Percentiles rank a stretch among this genome's conserved stretches.
These are phyloP conservation scores for Umbelopsis sp. DNA, from an alignment of 371 early-diverging fungal genomes.

Conservation along the genomic window DNA sequence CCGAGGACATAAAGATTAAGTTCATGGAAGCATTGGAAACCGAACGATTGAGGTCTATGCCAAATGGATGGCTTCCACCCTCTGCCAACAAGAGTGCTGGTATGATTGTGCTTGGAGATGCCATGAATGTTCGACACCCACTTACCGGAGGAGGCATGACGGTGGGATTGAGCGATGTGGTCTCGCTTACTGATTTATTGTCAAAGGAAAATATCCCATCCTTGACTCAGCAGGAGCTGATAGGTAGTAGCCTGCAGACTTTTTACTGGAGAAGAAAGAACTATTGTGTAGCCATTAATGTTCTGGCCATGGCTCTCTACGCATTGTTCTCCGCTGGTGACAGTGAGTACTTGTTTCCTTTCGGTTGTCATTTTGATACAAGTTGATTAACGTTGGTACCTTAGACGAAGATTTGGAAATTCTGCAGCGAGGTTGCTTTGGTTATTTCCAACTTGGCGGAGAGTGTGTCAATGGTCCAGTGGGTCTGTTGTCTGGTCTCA, in stretches of 20 bases:
- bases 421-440: constrained; percentile 87
- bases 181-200: constrained; percentile 63
- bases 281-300: constrained; percentile 81
- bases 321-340: constrained; percentile 74
- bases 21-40: constrained; percentile 76
- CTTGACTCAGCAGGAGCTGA: constrained; percentile 50
- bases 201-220: constrained; percentile 54
- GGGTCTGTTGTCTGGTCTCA: constrained; percentile 79
- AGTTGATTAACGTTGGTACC: background rate
- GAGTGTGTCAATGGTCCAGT: constrained; percentile 80
- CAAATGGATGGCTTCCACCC: constrained; percentile 86
- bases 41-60: constrained; percentile 84
- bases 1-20: constrained; percentile 61
- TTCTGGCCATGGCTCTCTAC: constrained; percentile 90
- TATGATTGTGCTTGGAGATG: constrained; percentile 87
- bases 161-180: constrained; percentile 89
- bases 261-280: constrained; percentile 84
- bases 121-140: constrained; percentile 94
- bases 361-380: background rate
- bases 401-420: constrained; percentile 51
- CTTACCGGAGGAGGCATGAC: constrained; percentile 98
- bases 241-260: constrained; percentile 60
- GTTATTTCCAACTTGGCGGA: constrained; percentile 86
- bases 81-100: constrained; percentile 69
- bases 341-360: constrained; percentile 7